These are phyloP conservation scores for Quaeritorhiza haematococci DNA, from an alignment of 371 early-diverging fungal species.

Conservation along the genomic window DNA sequence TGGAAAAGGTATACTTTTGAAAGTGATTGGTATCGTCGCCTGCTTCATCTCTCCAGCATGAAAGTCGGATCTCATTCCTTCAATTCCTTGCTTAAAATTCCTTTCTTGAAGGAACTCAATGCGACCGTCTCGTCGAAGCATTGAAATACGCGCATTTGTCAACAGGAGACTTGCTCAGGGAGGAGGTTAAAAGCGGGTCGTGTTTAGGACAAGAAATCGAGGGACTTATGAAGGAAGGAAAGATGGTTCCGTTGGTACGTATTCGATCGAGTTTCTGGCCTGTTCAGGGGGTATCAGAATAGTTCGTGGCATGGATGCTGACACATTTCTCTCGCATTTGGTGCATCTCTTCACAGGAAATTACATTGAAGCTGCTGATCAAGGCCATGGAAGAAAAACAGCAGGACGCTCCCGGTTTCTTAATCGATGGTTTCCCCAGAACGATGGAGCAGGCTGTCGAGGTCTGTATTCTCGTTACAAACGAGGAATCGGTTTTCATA, in stretches of 20 bases:
- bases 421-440: slow-evolving; percentile 43
- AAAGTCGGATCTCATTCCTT: background rate
- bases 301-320: background rate
- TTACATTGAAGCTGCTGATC: slow-evolving; percentile 26
- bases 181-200: slow-evolving; percentile 44
- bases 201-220: slow-evolving; percentile 37
- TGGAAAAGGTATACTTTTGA: slow-evolving; percentile 27
- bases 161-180: slow-evolving; percentile 65
- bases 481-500: no score
- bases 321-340: background rate
- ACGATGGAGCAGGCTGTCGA: slow-evolving; percentile 33
- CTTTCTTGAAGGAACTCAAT: slow-evolving; percentile 55
- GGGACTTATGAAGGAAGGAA: slow-evolving; percentile 44
- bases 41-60: background rate
- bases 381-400: slow-evolving; percentile 31
- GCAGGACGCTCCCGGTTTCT: slow-evolving; percentile 19
- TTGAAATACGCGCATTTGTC: slow-evolving; percentile 53
- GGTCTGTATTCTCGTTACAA: no score
- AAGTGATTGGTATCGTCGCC: no score
- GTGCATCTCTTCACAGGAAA: slow-evolving; percentile 8
- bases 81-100: background rate
- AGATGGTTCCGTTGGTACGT: slow-evolving; percentile 43
- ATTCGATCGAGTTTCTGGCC: background rate
- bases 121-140: slow-evolving; percentile 42
- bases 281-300: background rate